A percentile compares a stretch with the other conserved stretches of the same genome.
Evolutionary conservation across 2,329 filamentous ascomycete genomes (phyloP).

Genomic region (Penicillium sp.): DNA sequence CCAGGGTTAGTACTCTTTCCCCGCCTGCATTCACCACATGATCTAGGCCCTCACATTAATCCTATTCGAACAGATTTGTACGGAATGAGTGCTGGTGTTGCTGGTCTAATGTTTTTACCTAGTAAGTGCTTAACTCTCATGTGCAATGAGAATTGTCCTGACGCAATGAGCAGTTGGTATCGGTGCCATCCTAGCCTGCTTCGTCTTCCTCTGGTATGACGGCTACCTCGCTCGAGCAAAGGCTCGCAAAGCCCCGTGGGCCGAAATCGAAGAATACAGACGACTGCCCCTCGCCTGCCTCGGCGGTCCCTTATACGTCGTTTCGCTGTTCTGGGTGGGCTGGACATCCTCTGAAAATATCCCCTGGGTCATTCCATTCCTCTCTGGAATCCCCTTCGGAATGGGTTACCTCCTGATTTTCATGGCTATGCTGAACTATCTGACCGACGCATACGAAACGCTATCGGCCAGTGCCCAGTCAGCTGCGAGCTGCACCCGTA

Average conservation of each 20-base stretch:
- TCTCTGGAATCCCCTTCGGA: slow-evolving; percentile 64
- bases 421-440: slow-evolving; percentile 64
- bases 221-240: slow-evolving; percentile 56
- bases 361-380: slow-evolving; percentile 51
- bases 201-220: slow-evolving; percentile 68
- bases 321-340: slow-evolving; percentile 54
- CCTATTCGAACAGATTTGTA: slow-evolving; percentile 34
- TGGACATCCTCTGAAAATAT: slow-evolving; percentile 33
- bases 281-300: slow-evolving; percentile 71
- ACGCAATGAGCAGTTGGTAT: slow-evolving; percentile 49
- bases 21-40: neutral
- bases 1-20: slow-evolving; percentile 31
- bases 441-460: slow-evolving; percentile 67
- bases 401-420: slow-evolving; percentile 62
- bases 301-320: slow-evolving; percentile 60
- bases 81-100: slow-evolving; percentile 36
- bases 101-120: slow-evolving; percentile 36
- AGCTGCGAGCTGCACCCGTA: slow-evolving; percentile 53
- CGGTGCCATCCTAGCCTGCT: slow-evolving; percentile 60
- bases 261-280: slow-evolving; percentile 50
- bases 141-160: neutral
- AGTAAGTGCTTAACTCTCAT: slow-evolving; percentile 20
- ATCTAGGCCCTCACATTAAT: slow-evolving; percentile 45
- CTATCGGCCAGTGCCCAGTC: slow-evolving; percentile 61
- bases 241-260: slow-evolving; percentile 27